phyloP scores from a whole-genome alignment of 257 asterid genomes.

The Solanum clarkiae region DNA sequence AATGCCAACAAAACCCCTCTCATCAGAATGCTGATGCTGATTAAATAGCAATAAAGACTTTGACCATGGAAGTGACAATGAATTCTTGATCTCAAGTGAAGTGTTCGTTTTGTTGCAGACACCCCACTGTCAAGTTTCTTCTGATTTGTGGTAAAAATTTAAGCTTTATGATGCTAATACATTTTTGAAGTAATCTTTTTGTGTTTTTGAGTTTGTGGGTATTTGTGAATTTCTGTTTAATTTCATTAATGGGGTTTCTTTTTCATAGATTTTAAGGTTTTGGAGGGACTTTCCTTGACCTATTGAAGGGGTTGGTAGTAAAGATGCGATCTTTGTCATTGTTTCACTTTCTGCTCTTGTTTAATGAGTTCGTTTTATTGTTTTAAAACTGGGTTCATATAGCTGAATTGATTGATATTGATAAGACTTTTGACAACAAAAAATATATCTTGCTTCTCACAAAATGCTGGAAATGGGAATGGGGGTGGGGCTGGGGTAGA shows the following conservation, averaged over 20 bases:
- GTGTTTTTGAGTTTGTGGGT: neutral
- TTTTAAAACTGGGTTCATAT: neutral
- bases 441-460: neutral
- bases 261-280: neutral
- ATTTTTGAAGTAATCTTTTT: neutral
- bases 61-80: neutral
- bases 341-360: neutral
- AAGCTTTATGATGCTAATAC: neutral
- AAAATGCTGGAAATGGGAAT: neutral
- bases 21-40: neutral
- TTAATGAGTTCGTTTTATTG: neutral
- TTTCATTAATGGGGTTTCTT: neutral
- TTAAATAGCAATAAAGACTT: neutral
- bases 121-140: neutral
- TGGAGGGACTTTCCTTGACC: neutral
- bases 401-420: neutral
- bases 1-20: neutral
- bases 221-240: neutral
- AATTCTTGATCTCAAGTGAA: neutral
- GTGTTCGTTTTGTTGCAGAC: neutral
- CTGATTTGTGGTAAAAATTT: neutral
- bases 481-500: neutral
- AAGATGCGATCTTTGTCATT: neutral
- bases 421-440: neutral
- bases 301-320: neutral